A percentile compares a stretch with the other conserved stretches of the same genome.
phyloP scores from a whole-genome alignment of 495 filamentous ascomycete species.

The Lasiosphaeria ovina region DNA sequence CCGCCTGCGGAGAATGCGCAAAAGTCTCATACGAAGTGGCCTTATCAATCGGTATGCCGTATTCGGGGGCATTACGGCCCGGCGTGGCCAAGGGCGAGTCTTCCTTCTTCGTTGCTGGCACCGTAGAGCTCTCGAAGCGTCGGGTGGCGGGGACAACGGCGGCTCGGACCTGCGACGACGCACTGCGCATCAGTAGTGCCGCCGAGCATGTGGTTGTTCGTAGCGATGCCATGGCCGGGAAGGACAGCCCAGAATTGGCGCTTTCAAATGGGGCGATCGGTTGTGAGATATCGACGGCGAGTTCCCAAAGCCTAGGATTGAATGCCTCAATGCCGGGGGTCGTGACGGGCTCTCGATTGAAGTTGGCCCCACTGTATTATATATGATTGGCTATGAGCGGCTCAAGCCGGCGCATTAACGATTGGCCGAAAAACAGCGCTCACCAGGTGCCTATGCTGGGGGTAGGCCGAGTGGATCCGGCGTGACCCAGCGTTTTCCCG shows the following conservation, averaged over 20 bases:
- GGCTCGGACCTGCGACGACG: constrained; percentile 36
- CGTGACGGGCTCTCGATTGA: not conserved
- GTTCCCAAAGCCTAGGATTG: not conserved
- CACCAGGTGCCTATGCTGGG: no score
- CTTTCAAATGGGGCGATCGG: not conserved
- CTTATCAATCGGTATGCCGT: constrained; percentile 72
- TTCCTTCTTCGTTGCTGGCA: constrained; percentile 30
- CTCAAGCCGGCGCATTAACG: constrained; percentile 34
- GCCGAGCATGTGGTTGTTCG: constrained; percentile 37
- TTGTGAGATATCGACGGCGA: not conserved
- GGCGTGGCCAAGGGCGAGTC: constrained; percentile 33
- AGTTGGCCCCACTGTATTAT: constrained; percentile 15
- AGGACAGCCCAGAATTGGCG: constrained; percentile 10
- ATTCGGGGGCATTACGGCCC: constrained; percentile 70
- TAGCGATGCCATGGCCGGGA: constrained; percentile 40
- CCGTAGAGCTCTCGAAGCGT: constrained; percentile 44
- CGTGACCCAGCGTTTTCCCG: constrained; percentile 27
- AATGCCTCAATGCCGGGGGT: no score
- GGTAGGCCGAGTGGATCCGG: not conserved
- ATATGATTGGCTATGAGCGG: constrained; percentile 18
- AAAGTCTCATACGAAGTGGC: constrained; percentile 67
- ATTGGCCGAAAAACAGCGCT: constrained; percentile 21
- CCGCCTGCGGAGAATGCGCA: not conserved
- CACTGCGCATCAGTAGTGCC: constrained; percentile 43
- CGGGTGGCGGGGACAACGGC: constrained; percentile 41